These are phyloP conservation scores for Fusarium setosum DNA, from an alignment of 2,329 filamentous ascomycete species.

Conservation along the genomic window DNA sequence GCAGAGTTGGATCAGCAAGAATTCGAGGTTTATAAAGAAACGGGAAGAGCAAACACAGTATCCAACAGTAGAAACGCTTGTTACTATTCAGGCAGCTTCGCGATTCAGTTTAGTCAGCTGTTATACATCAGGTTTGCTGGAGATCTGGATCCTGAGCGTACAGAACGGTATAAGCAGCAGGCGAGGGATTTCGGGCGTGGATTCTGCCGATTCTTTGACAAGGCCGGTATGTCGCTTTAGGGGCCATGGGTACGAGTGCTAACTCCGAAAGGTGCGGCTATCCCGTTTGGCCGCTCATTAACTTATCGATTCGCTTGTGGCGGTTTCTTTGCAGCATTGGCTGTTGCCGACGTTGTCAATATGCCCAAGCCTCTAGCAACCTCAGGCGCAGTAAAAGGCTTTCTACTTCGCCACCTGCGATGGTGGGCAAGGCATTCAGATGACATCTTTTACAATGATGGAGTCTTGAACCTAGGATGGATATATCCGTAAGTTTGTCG, in stretches of 20 bases:
- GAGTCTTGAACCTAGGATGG: background rate
- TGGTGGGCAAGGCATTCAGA: background rate
- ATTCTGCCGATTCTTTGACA: slow-evolving; percentile 61
- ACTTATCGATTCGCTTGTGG: slow-evolving; percentile 62
- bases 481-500: background rate
- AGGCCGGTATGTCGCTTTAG: slow-evolving; percentile 48
- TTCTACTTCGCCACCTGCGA: background rate
- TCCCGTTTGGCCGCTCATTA: slow-evolving; percentile 61
- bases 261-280: slow-evolving; percentile 53
- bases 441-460: background rate
- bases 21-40: background rate
- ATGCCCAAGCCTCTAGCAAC: slow-evolving; percentile 32
- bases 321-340: slow-evolving; percentile 59
- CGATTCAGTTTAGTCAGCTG: slow-evolving; percentile 62
- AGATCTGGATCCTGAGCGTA: slow-evolving; percentile 53
- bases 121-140: slow-evolving; percentile 56
- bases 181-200: slow-evolving; percentile 53
- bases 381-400: background rate
- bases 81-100: slow-evolving; percentile 64
- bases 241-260: too few species aligned
- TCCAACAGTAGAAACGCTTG: slow-evolving; percentile 51
- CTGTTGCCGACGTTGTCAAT: slow-evolving; percentile 51
- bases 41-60: background rate
- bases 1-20: background rate
- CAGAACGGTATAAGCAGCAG: slow-evolving; percentile 48